phyloP scores from a whole-genome alignment of 495 filamentous ascomycete genomes.

The Friedmanniomyces simplex region DNA sequence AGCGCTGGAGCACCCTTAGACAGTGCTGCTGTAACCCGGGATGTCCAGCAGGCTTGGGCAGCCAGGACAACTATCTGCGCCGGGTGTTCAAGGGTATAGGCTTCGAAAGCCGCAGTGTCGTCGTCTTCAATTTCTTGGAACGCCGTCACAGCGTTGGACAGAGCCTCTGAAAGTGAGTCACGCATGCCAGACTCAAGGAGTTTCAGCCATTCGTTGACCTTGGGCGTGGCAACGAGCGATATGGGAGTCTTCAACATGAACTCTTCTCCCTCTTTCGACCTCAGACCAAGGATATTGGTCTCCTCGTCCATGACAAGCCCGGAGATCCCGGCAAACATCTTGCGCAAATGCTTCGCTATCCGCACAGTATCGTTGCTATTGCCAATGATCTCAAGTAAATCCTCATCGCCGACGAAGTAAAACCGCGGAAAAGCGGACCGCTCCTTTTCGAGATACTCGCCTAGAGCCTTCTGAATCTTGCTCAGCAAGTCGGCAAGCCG shows the following conservation, averaged over 20 bases:
- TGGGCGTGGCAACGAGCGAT: slow-evolving; percentile 80
- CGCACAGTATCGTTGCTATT: slow-evolving; percentile 95
- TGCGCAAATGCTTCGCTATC: slow-evolving; percentile 95
- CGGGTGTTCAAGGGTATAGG: slow-evolving; percentile 71
- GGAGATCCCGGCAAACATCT: slow-evolving; percentile 96
- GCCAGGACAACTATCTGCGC: slow-evolving; percentile 93
- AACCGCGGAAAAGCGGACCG: slow-evolving; percentile 94
- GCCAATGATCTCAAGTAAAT: slow-evolving; percentile 97
- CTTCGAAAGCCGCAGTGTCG: slow-evolving; percentile 54
- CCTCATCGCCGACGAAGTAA: slow-evolving; percentile 98
- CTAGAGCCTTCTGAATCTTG: slow-evolving; percentile 98
- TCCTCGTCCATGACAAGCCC: slow-evolving; percentile 88
- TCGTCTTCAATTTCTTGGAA: slow-evolving; percentile 56
- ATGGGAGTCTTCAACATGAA: slow-evolving; percentile 81
- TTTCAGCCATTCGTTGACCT: slow-evolving; percentile 96
- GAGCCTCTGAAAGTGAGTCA: slow-evolving; percentile 75
- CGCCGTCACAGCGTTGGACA: slow-evolving; percentile 73
- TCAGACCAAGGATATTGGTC: slow-evolving; percentile 71
- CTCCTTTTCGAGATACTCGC: slow-evolving; percentile 97
- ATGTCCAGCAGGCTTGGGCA: slow-evolving; percentile 92
- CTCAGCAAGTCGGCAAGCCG: slow-evolving; percentile 88
- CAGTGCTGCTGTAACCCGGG: slow-evolving; percentile 64
- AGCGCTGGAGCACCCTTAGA: slow-evolving; percentile 58
- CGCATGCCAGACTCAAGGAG: slow-evolving; percentile 92
- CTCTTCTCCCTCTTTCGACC: slow-evolving; percentile 89